phyloP scores from a whole-genome alignment of 148 eudicot genomes.

The Spergularia marina region DNA sequence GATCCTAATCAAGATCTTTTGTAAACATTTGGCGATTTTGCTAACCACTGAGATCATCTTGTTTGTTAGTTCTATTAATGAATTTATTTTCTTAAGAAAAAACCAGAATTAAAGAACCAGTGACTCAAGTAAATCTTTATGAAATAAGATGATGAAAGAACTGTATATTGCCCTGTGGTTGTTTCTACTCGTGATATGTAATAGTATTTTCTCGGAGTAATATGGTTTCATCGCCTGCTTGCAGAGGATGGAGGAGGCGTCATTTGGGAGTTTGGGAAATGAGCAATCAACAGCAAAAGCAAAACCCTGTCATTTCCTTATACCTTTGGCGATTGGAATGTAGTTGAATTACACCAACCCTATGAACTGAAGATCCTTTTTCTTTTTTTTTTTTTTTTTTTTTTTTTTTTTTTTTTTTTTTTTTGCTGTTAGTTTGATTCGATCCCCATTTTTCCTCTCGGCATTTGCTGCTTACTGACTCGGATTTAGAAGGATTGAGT shows the following conservation, averaged over 20 bases:
- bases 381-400: not conserved
- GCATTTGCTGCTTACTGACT: too few relatives aligned
- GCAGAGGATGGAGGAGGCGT: slow-evolving; percentile 41
- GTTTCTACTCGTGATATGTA: not conserved
- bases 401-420: not conserved
- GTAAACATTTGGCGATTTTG: too few relatives aligned
- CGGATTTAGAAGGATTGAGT: too few relatives aligned
- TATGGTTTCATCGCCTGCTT: slow-evolving; percentile 6
- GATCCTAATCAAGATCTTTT: not conserved
- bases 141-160: too few relatives aligned
- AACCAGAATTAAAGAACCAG: too few relatives aligned
- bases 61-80: too few relatives aligned
- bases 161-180: not conserved
- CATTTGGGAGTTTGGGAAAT: slow-evolving; percentile 33
- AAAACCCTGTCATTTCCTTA: too few relatives aligned
- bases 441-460: not conserved
- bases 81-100: too few relatives aligned
- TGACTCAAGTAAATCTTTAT: too few relatives aligned
- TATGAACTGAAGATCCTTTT: not conserved
- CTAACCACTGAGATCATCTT: too few relatives aligned
- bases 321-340: not conserved
- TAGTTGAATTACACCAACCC: not conserved
- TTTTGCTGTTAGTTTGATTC: not conserved
- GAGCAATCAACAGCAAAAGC: not conserved
- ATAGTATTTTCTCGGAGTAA: not conserved